Evolutionary conservation across 495 filamentous ascomycete species (phyloP).

Genomic region (Margaritispora aquatica): DNA sequence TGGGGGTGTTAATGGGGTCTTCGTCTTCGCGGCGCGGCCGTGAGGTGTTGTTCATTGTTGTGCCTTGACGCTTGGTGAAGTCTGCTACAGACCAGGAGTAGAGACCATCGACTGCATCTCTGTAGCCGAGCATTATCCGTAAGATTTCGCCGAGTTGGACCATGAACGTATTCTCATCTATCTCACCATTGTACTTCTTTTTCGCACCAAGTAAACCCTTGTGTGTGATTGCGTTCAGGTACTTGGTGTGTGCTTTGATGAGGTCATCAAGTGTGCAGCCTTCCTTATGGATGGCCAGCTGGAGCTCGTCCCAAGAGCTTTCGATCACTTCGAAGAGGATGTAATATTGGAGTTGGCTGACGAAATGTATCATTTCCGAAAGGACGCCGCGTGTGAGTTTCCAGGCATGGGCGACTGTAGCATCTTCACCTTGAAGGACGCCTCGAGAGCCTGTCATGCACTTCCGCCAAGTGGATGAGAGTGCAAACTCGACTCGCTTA

Average conservation of each 20-base stretch:
- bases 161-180: slow-evolving; percentile 77
- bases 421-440: slow-evolving; percentile 76
- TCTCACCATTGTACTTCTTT: slow-evolving; percentile 29
- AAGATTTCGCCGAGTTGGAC: slow-evolving; percentile 86
- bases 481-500: slow-evolving; percentile 93
- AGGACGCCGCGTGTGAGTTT: slow-evolving; percentile 80
- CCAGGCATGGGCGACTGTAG: slow-evolving; percentile 76
- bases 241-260: slow-evolving; percentile 83
- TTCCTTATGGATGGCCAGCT: slow-evolving; percentile 70
- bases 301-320: slow-evolving; percentile 82
- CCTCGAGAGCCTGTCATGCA: slow-evolving; percentile 94
- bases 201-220: slow-evolving; percentile 86
- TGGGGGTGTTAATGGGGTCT: slow-evolving; percentile 17
- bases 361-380: slow-evolving; percentile 98
- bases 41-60: slow-evolving; percentile 63
- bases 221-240: slow-evolving; percentile 89
- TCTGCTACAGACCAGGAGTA: slow-evolving; percentile 92
- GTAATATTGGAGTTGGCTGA: slow-evolving; percentile 96
- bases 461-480: slow-evolving; percentile 85
- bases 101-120: slow-evolving; percentile 87
- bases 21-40: slow-evolving; percentile 50
- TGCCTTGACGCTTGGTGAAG: slow-evolving; percentile 85
- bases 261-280: slow-evolving; percentile 91
- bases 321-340: slow-evolving; percentile 99
- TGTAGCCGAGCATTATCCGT: slow-evolving; percentile 89